These are phyloP conservation scores for Westerdykella ornata DNA, from an alignment of 2,329 filamentous ascomycete species.

Conservation along the genomic window DNA sequence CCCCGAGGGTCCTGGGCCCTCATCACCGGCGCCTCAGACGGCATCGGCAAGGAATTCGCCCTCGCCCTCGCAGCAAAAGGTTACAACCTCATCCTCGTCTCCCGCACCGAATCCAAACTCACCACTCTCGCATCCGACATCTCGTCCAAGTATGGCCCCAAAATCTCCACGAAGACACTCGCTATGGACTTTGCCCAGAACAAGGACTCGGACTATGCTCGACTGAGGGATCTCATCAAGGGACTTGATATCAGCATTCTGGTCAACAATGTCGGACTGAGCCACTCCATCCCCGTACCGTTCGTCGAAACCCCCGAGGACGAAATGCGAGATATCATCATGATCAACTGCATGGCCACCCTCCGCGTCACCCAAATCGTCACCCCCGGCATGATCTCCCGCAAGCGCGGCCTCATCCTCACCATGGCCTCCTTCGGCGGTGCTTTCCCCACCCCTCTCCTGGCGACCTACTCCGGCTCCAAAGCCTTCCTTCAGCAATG, in stretches of 20 bases:
- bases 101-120: slow-evolving; percentile 90
- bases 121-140: slow-evolving; percentile 70
- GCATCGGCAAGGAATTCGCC: slow-evolving; percentile 93
- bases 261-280: slow-evolving; percentile 95
- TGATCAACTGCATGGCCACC: slow-evolving; percentile 89
- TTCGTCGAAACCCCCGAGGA: slow-evolving; percentile 72
- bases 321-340: slow-evolving; percentile 85
- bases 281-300: slow-evolving; percentile 84
- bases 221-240: slow-evolving; percentile 60
- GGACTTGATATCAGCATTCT: slow-evolving; percentile 78
- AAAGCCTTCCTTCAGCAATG: slow-evolving; percentile 98
- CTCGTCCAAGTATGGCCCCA: slow-evolving; percentile 56
- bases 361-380: slow-evolving; percentile 81
- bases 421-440: slow-evolving; percentile 98
- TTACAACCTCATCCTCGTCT: slow-evolving; percentile 92
- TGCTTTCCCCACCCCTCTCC: slow-evolving; percentile 80
- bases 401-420: slow-evolving; percentile 80
- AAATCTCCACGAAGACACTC: slow-evolving; percentile 65
- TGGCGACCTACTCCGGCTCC: slow-evolving; percentile 94
- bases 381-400: slow-evolving; percentile 74
- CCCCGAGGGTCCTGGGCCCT: slow-evolving; percentile 90
- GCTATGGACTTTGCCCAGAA: slow-evolving; percentile 90
- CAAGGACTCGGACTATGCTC: slow-evolving; percentile 70
- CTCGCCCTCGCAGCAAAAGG: slow-evolving; percentile 82
- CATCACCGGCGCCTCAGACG: slow-evolving; percentile 91